A percentile compares a stretch with the other conserved stretches of the same genome.
These are phyloP conservation scores for Linanthus parryae DNA, from an alignment of 148 eudicot genomes.

Conservation along the genomic window DNA sequence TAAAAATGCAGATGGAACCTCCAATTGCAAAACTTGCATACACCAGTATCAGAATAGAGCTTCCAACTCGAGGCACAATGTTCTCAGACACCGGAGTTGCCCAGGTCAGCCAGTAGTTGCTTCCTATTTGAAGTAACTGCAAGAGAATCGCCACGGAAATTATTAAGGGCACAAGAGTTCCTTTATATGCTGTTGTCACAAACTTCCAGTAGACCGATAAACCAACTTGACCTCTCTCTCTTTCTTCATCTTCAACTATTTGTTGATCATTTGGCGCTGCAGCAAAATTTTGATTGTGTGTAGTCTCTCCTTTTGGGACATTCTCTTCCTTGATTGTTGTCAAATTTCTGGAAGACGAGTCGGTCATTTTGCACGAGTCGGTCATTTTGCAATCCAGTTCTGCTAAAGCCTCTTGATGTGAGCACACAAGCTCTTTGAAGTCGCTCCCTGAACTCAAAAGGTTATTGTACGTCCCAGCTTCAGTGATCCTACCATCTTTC, in stretches of 20 bases:
- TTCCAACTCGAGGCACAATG: slow-evolving; percentile 22
- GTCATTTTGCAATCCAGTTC: slow-evolving; percentile 28
- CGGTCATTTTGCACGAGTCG: too few species aligned
- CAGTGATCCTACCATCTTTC: slow-evolving; percentile 52
- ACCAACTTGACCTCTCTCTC: slow-evolving; percentile 60
- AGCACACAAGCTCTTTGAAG: too few species aligned
- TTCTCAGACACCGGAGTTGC: slow-evolving; percentile 51
- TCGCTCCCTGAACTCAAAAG: slow-evolving; percentile 47
- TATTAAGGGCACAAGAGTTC: slow-evolving; percentile 48
- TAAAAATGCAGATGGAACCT: slow-evolving; percentile 39
- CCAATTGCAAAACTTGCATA: slow-evolving; percentile 42
- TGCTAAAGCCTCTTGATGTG: slow-evolving; percentile 44
- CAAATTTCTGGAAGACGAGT: slow-evolving; percentile 1
- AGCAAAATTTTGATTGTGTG: slow-evolving; percentile 19
- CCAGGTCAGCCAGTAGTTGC: slow-evolving; percentile 75
- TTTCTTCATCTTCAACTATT: slow-evolving; percentile 63
- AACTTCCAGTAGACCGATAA: too few species aligned
- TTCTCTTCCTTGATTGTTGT: slow-evolving; percentile 4
- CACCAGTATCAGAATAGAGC: slow-evolving; percentile 33
- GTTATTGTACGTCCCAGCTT: slow-evolving; percentile 51
- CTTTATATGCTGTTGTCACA: too few species aligned
- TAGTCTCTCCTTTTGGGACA: slow-evolving; percentile 17
- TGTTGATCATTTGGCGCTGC: slow-evolving; percentile 32
- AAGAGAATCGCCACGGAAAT: slow-evolving; percentile 36
- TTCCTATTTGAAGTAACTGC: slow-evolving; percentile 43